These are phyloP conservation scores for Aspergillus glaucus DNA, from an alignment of 2,329 filamentous ascomycete species.

Conservation along the genomic window DNA sequence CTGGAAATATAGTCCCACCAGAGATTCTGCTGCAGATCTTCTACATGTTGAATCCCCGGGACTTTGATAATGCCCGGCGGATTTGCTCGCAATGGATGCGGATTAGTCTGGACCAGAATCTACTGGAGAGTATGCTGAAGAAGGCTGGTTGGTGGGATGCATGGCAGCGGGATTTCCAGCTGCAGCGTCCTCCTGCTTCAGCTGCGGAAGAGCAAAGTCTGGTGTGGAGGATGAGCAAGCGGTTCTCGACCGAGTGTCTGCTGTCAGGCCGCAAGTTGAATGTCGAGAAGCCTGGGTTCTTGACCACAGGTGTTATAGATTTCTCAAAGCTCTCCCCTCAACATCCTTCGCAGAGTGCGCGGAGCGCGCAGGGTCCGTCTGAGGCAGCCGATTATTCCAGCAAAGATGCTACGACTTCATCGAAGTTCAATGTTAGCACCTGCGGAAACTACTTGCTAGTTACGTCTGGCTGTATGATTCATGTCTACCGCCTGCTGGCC, in stretches of 20 bases:
- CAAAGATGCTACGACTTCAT: slow-evolving; percentile 14
- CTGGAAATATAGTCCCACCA: slow-evolving; percentile 35
- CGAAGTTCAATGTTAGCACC: slow-evolving; percentile 49
- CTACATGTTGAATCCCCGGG: slow-evolving; percentile 37
- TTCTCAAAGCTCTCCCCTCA: slow-evolving; percentile 18
- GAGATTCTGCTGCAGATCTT: slow-evolving; percentile 49
- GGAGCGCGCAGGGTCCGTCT: slow-evolving; percentile 8
- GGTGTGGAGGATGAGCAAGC: slow-evolving; percentile 39
- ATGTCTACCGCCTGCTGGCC: slow-evolving; percentile 47
- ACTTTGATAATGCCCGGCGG: slow-evolving; percentile 57
- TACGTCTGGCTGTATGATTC: slow-evolving; percentile 48
- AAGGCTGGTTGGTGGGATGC: slow-evolving; percentile 51
- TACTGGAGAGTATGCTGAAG: slow-evolving; percentile 51
- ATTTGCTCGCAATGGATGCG: slow-evolving; percentile 57
- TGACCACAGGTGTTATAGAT: slow-evolving; percentile 30
- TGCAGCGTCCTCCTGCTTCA: slow-evolving; percentile 23
- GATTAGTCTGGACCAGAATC: slow-evolving; percentile 46
- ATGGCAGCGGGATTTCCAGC: slow-evolving; percentile 25
- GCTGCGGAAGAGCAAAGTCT: slow-evolving; percentile 33
- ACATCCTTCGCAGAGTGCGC: not conserved
- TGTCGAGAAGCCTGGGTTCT: slow-evolving; percentile 28
- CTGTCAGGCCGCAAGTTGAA: slow-evolving; percentile 31
- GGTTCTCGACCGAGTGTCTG: slow-evolving; percentile 46
- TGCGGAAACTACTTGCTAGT: slow-evolving; percentile 56
- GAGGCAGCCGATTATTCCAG: slow-evolving; percentile 3